Percentiles rank a stretch among this genome's conserved stretches.
Evolutionary conservation across 2,329 filamentous ascomycete species (phyloP).

Genomic region (Pochonia chlamydosporia): DNA sequence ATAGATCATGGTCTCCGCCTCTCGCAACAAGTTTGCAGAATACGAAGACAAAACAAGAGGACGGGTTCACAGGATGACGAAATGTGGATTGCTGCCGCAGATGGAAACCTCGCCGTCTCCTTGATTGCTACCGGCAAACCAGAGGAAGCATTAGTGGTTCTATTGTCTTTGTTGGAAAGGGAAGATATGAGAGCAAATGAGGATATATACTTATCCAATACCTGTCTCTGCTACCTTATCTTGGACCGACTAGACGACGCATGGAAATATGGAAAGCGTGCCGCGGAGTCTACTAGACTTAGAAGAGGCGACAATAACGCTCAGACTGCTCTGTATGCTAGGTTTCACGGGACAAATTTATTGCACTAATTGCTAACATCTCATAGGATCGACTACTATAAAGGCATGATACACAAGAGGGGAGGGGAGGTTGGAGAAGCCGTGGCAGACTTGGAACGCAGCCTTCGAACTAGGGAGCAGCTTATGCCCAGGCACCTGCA

Average conservation of each 20-base stretch:
- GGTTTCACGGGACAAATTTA: not conserved
- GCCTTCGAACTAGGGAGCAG: not conserved
- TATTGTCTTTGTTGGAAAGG: not conserved
- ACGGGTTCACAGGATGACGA: not conserved
- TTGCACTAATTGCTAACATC: not conserved
- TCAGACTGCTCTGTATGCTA: not conserved
- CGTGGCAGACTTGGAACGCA: not conserved
- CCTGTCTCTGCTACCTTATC: not conserved
- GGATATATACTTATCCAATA: not conserved
- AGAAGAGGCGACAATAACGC: not conserved
- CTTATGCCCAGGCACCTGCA: not conserved
- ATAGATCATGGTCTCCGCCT: not conserved
- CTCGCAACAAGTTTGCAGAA: not conserved
- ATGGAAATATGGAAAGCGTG: not conserved
- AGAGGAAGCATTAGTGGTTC: not conserved
- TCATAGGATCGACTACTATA: not conserved
- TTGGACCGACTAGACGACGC: not conserved
- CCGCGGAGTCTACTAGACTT: not conserved
- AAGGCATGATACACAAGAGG: not conserved
- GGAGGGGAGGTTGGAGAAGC: not conserved
- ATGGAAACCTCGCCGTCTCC: not conserved
- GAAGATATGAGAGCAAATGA: not conserved
- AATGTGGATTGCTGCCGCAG: slow-evolving; percentile 1
- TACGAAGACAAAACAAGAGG: not conserved
- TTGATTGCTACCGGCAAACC: not conserved